Conservation (phyloP, 2,329 filamentous ascomycete species). For the Lachnellula subtilissima region DNA sequence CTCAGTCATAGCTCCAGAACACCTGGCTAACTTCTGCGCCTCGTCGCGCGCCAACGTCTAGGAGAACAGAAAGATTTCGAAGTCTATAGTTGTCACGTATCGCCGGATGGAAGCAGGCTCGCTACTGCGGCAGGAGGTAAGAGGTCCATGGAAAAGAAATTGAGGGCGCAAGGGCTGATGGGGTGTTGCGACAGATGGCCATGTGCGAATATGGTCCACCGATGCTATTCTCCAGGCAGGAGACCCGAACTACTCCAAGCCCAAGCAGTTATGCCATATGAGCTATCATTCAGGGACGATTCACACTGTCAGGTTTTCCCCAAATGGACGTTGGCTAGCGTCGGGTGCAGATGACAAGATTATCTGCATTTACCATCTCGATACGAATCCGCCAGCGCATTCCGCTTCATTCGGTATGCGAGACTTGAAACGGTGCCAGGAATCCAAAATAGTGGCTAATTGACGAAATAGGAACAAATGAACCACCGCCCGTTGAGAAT, state of each 20-base stretch:
- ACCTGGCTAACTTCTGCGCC: constrained; percentile 25
- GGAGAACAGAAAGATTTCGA: constrained; percentile 98
- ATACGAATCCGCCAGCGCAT: constrained; percentile 68
- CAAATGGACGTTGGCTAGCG: constrained; percentile 89
- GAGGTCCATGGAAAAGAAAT: constrained; percentile 25
- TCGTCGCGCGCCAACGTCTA: constrained; percentile 34
- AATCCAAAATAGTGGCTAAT: constrained; percentile 17
- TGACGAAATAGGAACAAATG: constrained; percentile 59
- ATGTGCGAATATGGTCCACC: constrained; percentile 96
- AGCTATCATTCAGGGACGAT: constrained; percentile 98
- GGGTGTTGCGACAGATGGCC: constrained; percentile 61
- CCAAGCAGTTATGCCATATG: constrained; percentile 94
- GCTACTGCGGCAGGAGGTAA: constrained; percentile 89
- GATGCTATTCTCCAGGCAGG: constrained; percentile 83
- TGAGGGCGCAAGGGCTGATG: constrained; percentile 17
- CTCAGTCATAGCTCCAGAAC: not conserved
- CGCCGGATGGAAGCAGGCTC: constrained; percentile 84
- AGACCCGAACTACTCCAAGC: constrained; percentile 65
- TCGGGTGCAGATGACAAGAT: constrained; percentile 98
- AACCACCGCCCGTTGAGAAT: constrained; percentile 90
- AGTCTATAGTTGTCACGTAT: constrained; percentile 97
- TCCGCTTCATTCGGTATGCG: constrained; percentile 71
- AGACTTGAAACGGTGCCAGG: not conserved
- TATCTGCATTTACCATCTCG: constrained; percentile 92
- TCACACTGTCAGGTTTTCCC: constrained; percentile 93